Conservation (phyloP, 495 filamentous ascomycete genomes). For the Penicillium egyptiacum region DNA sequence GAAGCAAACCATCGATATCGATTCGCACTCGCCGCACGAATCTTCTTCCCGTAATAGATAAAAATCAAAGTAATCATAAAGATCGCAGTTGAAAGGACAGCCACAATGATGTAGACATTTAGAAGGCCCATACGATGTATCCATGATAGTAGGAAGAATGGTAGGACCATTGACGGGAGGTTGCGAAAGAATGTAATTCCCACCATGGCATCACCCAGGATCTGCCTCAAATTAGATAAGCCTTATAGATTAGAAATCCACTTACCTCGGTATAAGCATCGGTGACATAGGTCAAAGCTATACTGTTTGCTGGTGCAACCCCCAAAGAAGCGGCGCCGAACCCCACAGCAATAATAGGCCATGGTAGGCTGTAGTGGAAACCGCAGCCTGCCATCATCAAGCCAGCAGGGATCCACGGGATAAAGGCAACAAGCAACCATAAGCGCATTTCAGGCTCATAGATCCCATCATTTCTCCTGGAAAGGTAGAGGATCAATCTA, state of each 20-base stretch:
- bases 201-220: constrained; percentile 37
- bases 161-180: constrained; percentile 29
- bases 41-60: constrained; percentile 24
- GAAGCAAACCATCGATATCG: too few species aligned
- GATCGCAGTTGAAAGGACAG: constrained; percentile 17
- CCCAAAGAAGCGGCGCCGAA: constrained; percentile 27
- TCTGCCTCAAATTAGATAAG: constrained; percentile 19
- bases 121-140: constrained; percentile 23
- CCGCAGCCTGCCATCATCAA: constrained; percentile 37
- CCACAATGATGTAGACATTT: constrained; percentile 27
- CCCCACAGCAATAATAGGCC: constrained; percentile 32
- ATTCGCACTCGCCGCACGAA: not conserved
- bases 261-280: constrained; percentile 40
- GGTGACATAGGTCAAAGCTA: constrained; percentile 34
- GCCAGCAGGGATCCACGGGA: constrained; percentile 28
- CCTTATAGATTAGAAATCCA: not conserved
- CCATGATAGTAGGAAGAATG: constrained; percentile 39
- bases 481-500: constrained; percentile 26
- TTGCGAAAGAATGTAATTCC: constrained; percentile 36
- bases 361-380: constrained; percentile 28
- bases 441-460: constrained; percentile 41
- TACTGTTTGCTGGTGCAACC: constrained; percentile 25
- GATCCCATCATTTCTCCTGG: constrained; percentile 35
- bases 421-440: constrained; percentile 25
- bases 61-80: constrained; percentile 25